A percentile compares a stretch with the other conserved stretches of the same genome.
These are phyloP conservation scores for Solanum virginianum DNA, from an alignment of 257 asterid genomes.

Conservation along the genomic window DNA sequence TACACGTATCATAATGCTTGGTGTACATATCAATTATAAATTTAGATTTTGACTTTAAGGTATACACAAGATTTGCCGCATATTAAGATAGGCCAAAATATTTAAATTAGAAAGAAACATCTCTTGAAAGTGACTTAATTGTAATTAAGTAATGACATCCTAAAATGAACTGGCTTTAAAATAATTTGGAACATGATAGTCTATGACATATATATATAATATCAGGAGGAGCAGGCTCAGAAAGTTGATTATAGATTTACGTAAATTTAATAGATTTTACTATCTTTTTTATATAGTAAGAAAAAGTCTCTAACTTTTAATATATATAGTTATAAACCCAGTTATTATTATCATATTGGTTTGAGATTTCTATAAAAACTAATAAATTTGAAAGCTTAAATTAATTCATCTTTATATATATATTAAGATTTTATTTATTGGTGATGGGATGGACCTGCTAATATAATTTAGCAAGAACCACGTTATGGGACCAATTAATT, in stretches of 20 bases:
- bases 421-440: not conserved
- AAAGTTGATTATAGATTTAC: not conserved
- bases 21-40: not conserved
- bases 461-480: not conserved
- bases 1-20: not conserved
- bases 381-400: not conserved
- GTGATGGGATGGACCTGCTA: not conserved
- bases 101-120: not conserved
- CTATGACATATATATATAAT: not conserved
- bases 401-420: rapidly evolving
- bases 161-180: not conserved
- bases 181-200: not conserved
- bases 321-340: not conserved
- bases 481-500: not conserved
- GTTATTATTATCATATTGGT: not conserved
- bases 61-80: not conserved
- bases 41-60: not conserved
- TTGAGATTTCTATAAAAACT: not conserved
- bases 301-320: too few relatives aligned
- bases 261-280: not conserved
- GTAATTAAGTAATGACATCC: not conserved
- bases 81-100: not conserved
- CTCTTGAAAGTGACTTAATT: not conserved
- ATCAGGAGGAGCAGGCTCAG: not conserved
- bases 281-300: too few relatives aligned